Conservation (phyloP, 1,284 basidiomycete genomes). For the Leucoagaricus sp. region DNA sequence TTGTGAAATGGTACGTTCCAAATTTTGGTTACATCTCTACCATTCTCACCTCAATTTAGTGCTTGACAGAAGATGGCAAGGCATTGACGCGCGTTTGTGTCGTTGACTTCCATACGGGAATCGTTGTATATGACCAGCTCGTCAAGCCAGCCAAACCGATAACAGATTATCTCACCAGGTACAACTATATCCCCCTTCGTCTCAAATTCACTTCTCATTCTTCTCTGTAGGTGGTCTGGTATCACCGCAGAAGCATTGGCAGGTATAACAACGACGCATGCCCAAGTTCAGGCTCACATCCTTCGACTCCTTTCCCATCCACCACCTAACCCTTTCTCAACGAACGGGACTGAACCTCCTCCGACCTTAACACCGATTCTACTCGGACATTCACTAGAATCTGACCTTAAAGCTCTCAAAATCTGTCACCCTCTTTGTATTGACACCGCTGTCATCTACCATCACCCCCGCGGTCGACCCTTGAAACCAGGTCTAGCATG, state of each 20-base stretch:
- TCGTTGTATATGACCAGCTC: slow-evolving; percentile 81
- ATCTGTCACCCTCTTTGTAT: slow-evolving; percentile 84
- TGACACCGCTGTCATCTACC: slow-evolving; percentile 86
- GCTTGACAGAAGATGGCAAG: slow-evolving; percentile 83
- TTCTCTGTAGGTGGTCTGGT: slow-evolving; percentile 74
- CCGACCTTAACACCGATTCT: slow-evolving; percentile 76
- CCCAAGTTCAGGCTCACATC: slow-evolving; percentile 74
- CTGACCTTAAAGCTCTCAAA: slow-evolving; percentile 83
- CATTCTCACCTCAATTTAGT: slow-evolving; percentile 44
- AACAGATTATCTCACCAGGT: slow-evolving; percentile 87
- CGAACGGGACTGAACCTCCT: slow-evolving; percentile 22
- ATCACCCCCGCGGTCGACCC: slow-evolving; percentile 87
- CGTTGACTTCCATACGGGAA: slow-evolving; percentile 72
- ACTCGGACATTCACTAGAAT: slow-evolving; percentile 93
- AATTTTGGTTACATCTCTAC: neutral
- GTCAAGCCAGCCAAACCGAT: slow-evolving; percentile 85
- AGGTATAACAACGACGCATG: slow-evolving; percentile 71
- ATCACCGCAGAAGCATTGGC: slow-evolving; percentile 77
- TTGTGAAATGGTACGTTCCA: slow-evolving; percentile 84
- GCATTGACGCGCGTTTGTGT: slow-evolving; percentile 84
- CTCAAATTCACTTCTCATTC: slow-evolving; percentile 5
- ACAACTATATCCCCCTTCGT: slow-evolving; percentile 19
- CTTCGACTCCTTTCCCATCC: slow-evolving; percentile 58
- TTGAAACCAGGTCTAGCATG: slow-evolving; percentile 91
- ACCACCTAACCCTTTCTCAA: slow-evolving; percentile 43